phyloP scores from a whole-genome alignment of 2,329 filamentous ascomycete genomes.

The Incumbomyces delicatus region DNA sequence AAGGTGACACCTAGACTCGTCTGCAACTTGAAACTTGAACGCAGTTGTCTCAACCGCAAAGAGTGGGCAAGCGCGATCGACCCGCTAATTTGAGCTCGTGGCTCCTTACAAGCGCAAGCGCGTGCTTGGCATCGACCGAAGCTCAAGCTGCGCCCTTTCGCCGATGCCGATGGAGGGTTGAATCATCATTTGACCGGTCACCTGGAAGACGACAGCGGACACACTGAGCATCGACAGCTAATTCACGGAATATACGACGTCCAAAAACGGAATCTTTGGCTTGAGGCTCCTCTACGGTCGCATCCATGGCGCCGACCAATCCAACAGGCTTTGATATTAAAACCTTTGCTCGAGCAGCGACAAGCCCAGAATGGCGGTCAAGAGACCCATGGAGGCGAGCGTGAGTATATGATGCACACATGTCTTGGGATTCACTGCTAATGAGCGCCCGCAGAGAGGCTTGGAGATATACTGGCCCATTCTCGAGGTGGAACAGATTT shows the following conservation, averaged over 20 bases:
- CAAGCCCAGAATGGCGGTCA: conserved; percentile 18
- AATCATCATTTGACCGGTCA: conserved; percentile 44
- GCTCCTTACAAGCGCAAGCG: neutral
- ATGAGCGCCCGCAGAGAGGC: conserved; percentile 56
- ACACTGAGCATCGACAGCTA: too few species aligned
- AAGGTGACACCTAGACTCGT: too few species aligned
- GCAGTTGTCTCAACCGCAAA: too few species aligned
- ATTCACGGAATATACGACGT: too few species aligned
- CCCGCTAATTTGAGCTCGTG: too few species aligned
- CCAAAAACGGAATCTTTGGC: too few species aligned
- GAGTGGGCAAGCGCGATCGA: too few species aligned
- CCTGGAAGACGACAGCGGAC: too few species aligned
- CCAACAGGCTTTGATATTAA: conserved; percentile 87
- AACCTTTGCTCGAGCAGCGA: conserved; percentile 21
- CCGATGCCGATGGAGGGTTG: neutral
- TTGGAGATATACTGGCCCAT: conserved; percentile 87
- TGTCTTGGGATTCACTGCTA: neutral
- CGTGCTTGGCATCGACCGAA: neutral
- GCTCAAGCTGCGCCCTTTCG: neutral
- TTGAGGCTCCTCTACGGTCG: too few species aligned
- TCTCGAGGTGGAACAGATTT: conserved; percentile 83
- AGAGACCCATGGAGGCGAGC: conserved; percentile 55
- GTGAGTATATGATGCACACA: conserved; percentile 33
- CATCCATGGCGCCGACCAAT: conserved; percentile 35
- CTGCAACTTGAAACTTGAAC: too few species aligned